These are phyloP conservation scores for Termitomyces titanicus DNA, from an alignment of 768 basidiomycete genomes.

Conservation along the genomic window DNA sequence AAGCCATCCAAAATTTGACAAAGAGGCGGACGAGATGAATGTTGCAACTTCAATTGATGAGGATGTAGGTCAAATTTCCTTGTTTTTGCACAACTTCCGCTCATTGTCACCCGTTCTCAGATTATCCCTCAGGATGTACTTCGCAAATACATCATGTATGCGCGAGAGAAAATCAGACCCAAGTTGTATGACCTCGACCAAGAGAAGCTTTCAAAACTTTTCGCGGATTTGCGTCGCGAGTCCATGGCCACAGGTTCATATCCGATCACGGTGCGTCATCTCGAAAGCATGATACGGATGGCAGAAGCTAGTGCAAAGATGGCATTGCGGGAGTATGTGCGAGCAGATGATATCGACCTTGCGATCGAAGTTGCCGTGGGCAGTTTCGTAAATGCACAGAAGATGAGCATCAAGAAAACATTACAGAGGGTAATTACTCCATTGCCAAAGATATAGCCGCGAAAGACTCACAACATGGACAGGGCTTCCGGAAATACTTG, in stretches of 20 bases:
- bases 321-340: conserved; percentile 94
- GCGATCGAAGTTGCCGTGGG: conserved; percentile 95
- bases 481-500: conserved; percentile 98
- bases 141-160: conserved; percentile 99
- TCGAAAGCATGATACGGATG: conserved; percentile 99
- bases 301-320: conserved; percentile 98
- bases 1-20: conserved; percentile 90
- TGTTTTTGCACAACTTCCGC: neutral
- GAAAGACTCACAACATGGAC: neutral
- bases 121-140: conserved; percentile 96
- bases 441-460: neutral
- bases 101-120: conserved; percentile 35
- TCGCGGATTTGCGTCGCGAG: conserved; percentile 93
- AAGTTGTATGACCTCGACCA: conserved; percentile 95
- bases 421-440: conserved; percentile 74
- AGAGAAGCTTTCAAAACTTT: conserved; percentile 91
- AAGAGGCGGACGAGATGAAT: conserved; percentile 85
- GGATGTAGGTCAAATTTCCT: conserved; percentile 51
- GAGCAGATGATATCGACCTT: conserved; percentile 93
- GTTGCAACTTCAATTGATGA: conserved; percentile 87
- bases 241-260: conserved; percentile 98
- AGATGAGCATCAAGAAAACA: conserved; percentile 98
- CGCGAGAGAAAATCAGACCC: conserved; percentile 87
- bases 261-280: conserved; percentile 95
- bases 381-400: conserved; percentile 95